Conservation (phyloP, 2,329 filamentous ascomycete species). For the Orbilia ellipsospora region DNA sequence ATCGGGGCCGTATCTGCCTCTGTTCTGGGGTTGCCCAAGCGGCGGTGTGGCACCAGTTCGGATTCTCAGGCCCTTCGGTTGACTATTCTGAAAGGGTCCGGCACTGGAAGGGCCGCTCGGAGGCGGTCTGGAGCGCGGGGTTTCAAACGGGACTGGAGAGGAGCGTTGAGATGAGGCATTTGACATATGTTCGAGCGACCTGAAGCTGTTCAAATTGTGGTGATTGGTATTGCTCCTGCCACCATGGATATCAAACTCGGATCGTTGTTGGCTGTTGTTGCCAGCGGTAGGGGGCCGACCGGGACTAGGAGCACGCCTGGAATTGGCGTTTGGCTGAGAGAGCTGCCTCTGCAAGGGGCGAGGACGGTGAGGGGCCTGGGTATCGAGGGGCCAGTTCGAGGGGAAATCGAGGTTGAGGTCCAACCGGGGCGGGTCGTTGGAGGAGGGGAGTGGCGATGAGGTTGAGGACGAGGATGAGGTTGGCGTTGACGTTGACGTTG, state of each 20-base stretch:
- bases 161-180: conserved; percentile 46
- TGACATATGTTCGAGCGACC: conserved; percentile 40
- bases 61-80: conserved; percentile 53
- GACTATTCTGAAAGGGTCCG: conserved; percentile 52
- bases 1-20: conserved; percentile 35
- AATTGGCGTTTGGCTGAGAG: conserved; percentile 47
- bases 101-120: conserved; percentile 44
- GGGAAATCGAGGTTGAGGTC: conserved; percentile 27
- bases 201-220: conserved; percentile 40
- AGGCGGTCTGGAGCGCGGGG: conserved; percentile 32
- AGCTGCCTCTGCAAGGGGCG: conserved; percentile 50
- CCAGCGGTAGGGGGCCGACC: conserved; percentile 40
- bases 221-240: conserved; percentile 1
- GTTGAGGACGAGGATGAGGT: conserved; percentile 27
- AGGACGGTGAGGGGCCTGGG: conserved; percentile 11
- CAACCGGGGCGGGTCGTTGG: conserved; percentile 24
- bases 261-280: conserved; percentile 7
- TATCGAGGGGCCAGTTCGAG: conserved; percentile 52
- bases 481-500: conserved; percentile 43
- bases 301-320: conserved; percentile 41
- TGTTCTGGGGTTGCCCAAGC: conserved; percentile 51
- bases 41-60: conserved; percentile 52
- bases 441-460: conserved; percentile 7
- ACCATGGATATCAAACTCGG: conserved; percentile 24
- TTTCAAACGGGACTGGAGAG: conserved; percentile 49